Conservation (phyloP, 176 grass and related monocot genomes). For the Oryza australiensis region DNA sequence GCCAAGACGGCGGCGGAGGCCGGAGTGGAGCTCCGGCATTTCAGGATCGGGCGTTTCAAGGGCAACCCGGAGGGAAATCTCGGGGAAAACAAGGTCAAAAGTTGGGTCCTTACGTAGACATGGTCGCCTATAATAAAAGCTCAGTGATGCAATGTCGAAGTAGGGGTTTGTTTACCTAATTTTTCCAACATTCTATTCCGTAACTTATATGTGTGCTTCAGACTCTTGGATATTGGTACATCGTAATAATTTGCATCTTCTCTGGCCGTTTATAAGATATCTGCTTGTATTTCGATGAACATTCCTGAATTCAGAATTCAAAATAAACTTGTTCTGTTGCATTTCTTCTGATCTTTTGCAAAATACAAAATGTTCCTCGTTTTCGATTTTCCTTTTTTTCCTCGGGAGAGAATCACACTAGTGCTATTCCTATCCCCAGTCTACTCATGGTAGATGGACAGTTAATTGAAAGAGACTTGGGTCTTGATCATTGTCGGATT, state of each 20-base stretch:
- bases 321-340: not conserved
- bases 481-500: not conserved
- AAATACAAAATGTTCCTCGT: not conserved
- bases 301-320: not conserved
- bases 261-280: not conserved
- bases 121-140: not conserved
- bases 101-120: too few species aligned
- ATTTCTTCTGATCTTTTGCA: not conserved
- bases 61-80: not conserved
- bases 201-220: not conserved
- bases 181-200: not conserved
- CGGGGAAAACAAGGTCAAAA: not conserved
- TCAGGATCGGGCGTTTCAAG: slow-evolving; percentile 56
- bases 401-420: not conserved
- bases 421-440: not conserved
- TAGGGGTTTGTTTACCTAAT: not conserved
- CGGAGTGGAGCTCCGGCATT: slow-evolving; percentile 46
- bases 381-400: not conserved
- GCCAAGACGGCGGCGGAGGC: slow-evolving; percentile 29
- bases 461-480: not conserved
- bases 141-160: not conserved
- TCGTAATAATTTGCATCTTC: not conserved
- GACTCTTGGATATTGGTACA: not conserved
- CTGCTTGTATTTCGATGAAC: not conserved
- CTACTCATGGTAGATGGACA: not conserved